A percentile compares a stretch with the other conserved stretches of the same genome.
phyloP scores from a whole-genome alignment of 257 asterid species.

The Rehmannia glutinosa region DNA sequence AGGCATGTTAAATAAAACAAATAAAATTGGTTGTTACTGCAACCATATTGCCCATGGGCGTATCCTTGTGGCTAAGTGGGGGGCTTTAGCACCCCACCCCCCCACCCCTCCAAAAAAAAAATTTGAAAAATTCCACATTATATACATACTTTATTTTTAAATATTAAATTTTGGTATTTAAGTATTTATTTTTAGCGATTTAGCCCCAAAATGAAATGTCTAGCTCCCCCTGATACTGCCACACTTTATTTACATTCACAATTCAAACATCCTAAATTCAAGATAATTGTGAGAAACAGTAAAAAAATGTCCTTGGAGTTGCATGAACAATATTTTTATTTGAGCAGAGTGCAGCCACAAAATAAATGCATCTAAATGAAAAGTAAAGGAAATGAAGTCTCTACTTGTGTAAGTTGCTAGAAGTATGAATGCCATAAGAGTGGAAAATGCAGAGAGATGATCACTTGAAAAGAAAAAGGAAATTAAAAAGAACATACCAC shows the following conservation, averaged over 20 bases:
- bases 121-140: too few relatives aligned
- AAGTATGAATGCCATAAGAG: neutral
- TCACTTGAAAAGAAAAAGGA: constrained; percentile 10
- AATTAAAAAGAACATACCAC: constrained; percentile 53
- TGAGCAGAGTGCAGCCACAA: neutral
- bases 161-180: too few relatives aligned
- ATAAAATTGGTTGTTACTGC: neutral
- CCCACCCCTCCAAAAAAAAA: too few relatives aligned
- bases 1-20: too few relatives aligned
- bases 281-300: neutral
- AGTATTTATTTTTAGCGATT: too few relatives aligned
- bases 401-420: neutral
- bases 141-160: too few relatives aligned
- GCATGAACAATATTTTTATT: neutral
- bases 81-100: too few relatives aligned
- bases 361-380: constrained; percentile 6
- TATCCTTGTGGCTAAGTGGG: too few relatives aligned
- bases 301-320: neutral
- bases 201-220: too few relatives aligned
- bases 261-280: neutral
- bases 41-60: too few relatives aligned
- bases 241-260: neutral
- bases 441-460: constrained; percentile 4
- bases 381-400: neutral
- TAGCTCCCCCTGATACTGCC: too few relatives aligned